Conservation (phyloP, 2,329 filamentous ascomycete genomes). For the Neonectria neomacrospora region DNA sequence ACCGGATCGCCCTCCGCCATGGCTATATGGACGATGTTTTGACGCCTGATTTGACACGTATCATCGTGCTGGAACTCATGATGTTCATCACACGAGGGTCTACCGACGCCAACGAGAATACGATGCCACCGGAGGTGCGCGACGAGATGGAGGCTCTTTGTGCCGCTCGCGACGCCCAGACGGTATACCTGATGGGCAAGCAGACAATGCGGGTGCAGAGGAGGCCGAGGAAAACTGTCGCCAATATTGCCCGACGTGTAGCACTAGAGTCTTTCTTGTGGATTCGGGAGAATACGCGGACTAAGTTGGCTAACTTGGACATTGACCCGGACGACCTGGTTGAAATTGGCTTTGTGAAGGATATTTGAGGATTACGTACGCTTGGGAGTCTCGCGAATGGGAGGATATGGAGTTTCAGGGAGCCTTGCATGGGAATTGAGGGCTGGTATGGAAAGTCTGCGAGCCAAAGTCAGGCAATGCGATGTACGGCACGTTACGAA, state of each 20-base stretch:
- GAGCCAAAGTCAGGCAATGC: slow-evolving; percentile 9
- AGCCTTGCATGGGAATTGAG: neutral
- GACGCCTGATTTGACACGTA: slow-evolving; percentile 67
- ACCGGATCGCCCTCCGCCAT: slow-evolving; percentile 75
- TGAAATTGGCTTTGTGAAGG: slow-evolving; percentile 76
- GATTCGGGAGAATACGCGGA: slow-evolving; percentile 72
- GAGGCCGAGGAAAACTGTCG: slow-evolving; percentile 48
- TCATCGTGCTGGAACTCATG: slow-evolving; percentile 69
- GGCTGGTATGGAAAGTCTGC: slow-evolving; percentile 10
- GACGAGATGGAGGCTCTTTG: slow-evolving; percentile 58
- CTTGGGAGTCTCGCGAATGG: neutral
- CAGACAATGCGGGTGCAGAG: slow-evolving; percentile 65
- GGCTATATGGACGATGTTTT: slow-evolving; percentile 80
- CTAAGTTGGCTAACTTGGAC: slow-evolving; percentile 71
- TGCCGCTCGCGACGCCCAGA: slow-evolving; percentile 58
- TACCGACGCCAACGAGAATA: slow-evolving; percentile 39
- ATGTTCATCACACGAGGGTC: slow-evolving; percentile 58
- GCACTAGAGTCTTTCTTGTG: slow-evolving; percentile 69
- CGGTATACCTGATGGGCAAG: slow-evolving; percentile 70
- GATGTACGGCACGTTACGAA: slow-evolving; percentile 26
- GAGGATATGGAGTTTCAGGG: slow-evolving; percentile 6
- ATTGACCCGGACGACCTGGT: slow-evolving; percentile 66
- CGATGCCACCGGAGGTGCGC: slow-evolving; percentile 40
- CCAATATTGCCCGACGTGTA: slow-evolving; percentile 54
- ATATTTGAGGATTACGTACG: slow-evolving; percentile 57